phyloP scores from a whole-genome alignment of 345 rosid species.

The Alliaria petiolata region DNA sequence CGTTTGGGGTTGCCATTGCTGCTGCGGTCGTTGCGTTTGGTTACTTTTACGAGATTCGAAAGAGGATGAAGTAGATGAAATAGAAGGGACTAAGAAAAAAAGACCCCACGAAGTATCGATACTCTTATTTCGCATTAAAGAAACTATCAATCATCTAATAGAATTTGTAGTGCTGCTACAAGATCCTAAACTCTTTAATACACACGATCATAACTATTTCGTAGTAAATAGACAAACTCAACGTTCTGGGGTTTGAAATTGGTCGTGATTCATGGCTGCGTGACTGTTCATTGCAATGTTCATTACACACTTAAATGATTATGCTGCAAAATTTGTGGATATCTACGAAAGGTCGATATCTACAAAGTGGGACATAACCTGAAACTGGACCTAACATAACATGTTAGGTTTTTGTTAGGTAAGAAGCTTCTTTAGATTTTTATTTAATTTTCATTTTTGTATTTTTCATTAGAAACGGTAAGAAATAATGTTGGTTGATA shows the following conservation, averaged over 20 bases:
- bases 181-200: neutral
- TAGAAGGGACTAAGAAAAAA: neutral
- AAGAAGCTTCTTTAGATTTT: slow-evolving; percentile 7
- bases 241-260: neutral
- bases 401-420: slow-evolving; percentile 31
- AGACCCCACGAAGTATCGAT: neutral
- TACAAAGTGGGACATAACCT: slow-evolving; percentile 26
- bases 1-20: slow-evolving; percentile 75
- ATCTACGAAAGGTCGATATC: slow-evolving; percentile 21
- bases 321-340: neutral
- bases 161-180: slow-evolving; percentile 1
- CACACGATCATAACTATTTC: neutral
- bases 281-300: neutral
- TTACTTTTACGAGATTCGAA: slow-evolving; percentile 78
- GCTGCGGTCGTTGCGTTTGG: slow-evolving; percentile 78
- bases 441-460: too few species aligned
- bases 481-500: neutral
- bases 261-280: neutral
- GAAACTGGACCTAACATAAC: slow-evolving; percentile 19
- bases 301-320: neutral
- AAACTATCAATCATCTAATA: slow-evolving; percentile 3
- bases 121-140: neutral
- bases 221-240: neutral
- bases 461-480: neutral
- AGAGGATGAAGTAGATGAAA: slow-evolving; percentile 64